Evolutionary conservation across 2,329 filamentous ascomycete species (phyloP).

Genomic region (Nectriaceae sp.): DNA sequence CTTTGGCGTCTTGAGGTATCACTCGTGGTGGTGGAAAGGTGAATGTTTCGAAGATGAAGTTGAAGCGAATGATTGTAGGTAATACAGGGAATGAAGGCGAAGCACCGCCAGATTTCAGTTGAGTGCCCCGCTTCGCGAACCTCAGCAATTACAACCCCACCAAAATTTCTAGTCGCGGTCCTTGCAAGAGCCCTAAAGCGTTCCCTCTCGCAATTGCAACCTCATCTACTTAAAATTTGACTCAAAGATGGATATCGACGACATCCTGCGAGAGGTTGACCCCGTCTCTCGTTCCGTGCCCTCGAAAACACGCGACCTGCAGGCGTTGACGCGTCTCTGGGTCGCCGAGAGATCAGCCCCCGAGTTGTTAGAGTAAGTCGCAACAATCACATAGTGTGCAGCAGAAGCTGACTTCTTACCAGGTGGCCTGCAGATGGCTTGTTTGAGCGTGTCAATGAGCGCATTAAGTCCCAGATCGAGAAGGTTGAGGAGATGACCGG

Average conservation of each 20-base stretch:
- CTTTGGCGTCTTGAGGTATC: too few relatives aligned
- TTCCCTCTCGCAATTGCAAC: too few relatives aligned
- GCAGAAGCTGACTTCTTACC: neutral
- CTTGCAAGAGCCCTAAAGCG: too few relatives aligned
- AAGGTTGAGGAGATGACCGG: constrained; percentile 76
- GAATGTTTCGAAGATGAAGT: too few relatives aligned
- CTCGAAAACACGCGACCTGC: constrained; percentile 71
- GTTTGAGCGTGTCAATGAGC: constrained; percentile 78
- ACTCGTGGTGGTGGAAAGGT: too few relatives aligned
- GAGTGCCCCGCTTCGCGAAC: too few relatives aligned
- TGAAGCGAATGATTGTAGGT: too few relatives aligned
- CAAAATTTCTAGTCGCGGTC: too few relatives aligned
- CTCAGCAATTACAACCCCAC: too few relatives aligned
- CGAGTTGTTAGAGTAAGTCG: constrained; percentile 76
- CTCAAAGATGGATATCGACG: constrained; percentile 71
- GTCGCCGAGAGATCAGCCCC: constrained; percentile 87
- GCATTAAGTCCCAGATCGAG: constrained; percentile 70
- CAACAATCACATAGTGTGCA: neutral
- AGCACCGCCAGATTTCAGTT: too few relatives aligned
- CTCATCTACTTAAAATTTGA: neutral
- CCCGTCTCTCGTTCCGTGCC: constrained; percentile 56
- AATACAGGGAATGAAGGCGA: too few relatives aligned
- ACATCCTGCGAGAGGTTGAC: constrained; percentile 76
- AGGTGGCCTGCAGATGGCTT: constrained; percentile 70
- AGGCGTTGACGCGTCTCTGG: constrained; percentile 89